phyloP scores from a whole-genome alignment of 2,329 filamentous ascomycete genomes.

The Aspergillus intermedius region DNA sequence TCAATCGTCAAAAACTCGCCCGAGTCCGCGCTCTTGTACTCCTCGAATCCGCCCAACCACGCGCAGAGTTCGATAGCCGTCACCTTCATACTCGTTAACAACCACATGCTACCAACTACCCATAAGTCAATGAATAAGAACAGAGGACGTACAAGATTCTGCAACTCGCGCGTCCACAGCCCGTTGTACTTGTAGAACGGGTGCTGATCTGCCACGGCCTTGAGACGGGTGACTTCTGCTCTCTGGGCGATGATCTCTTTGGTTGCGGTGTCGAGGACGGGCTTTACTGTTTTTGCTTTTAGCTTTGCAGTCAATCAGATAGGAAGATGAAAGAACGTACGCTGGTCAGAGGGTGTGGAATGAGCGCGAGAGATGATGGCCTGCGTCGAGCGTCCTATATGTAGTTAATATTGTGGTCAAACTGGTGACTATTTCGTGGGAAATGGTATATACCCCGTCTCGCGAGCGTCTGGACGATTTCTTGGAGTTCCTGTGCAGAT shows the following conservation, averaged over 20 bases:
- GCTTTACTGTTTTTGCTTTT: constrained; percentile 49
- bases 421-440: too few species aligned
- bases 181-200: constrained; percentile 98
- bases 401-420: constrained; percentile 2
- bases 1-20: constrained; percentile 77
- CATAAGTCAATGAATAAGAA: not conserved
- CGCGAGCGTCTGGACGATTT: constrained; percentile 75
- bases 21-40: constrained; percentile 49
- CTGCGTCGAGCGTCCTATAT: constrained; percentile 63
- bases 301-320: not conserved
- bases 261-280: constrained; percentile 64
- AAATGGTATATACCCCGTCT: constrained; percentile 52
- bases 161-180: constrained; percentile 76
- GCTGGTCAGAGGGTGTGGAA: constrained; percentile 64
- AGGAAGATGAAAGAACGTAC: constrained; percentile 38
- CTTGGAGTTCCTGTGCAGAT: constrained; percentile 58
- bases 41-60: constrained; percentile 71
- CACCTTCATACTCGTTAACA: constrained; percentile 34
- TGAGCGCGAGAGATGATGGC: constrained; percentile 84
- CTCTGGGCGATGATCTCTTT: constrained; percentile 65
- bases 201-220: constrained; percentile 68
- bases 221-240: constrained; percentile 63
- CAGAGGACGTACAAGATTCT: constrained; percentile 55
- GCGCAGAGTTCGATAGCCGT: constrained; percentile 56
- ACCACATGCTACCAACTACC: not conserved